Conservation (phyloP, 306 rosid genomes). For the Bauhinia variegata region DNA sequence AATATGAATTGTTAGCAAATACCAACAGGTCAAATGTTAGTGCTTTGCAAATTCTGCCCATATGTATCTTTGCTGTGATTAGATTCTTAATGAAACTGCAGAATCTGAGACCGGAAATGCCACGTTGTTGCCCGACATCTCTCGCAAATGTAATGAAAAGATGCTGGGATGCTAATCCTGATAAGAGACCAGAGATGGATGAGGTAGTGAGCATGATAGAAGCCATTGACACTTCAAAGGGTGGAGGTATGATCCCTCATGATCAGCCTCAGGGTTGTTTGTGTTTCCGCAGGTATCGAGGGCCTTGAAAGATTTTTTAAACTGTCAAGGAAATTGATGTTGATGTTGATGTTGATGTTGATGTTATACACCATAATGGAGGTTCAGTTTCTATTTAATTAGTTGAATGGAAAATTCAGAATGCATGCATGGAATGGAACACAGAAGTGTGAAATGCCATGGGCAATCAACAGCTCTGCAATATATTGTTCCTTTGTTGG, state of each 20-base stretch:
- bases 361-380: slow-evolving; percentile 33
- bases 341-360: too few species aligned
- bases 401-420: slow-evolving; percentile 48
- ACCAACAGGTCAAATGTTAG: too few species aligned
- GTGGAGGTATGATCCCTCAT: slow-evolving; percentile 96
- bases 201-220: slow-evolving; percentile 90
- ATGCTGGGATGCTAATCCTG: slow-evolving; percentile 98
- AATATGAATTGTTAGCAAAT: too few species aligned
- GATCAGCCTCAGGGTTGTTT: slow-evolving; percentile 89
- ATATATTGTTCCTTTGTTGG: slow-evolving; percentile 50
- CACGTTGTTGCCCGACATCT: slow-evolving; percentile 97
- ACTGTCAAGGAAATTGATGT: slow-evolving; percentile 32
- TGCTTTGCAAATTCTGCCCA: too few species aligned
- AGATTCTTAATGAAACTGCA: slow-evolving; percentile 48
- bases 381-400: slow-evolving; percentile 53
- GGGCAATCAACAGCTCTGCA: slow-evolving; percentile 54
- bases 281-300: slow-evolving; percentile 82
- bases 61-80: slow-evolving; percentile 13
- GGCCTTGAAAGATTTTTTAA: slow-evolving; percentile 69
- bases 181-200: slow-evolving; percentile 96
- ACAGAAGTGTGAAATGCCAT: slow-evolving; percentile 47
- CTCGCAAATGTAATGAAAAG: slow-evolving; percentile 98
- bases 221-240: slow-evolving; percentile 90
- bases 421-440: slow-evolving; percentile 44
- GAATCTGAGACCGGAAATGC: slow-evolving; percentile 98